Percentiles rank a stretch among this genome's conserved stretches.
Evolutionary conservation across 2,329 filamentous ascomycete genomes (phyloP).

Genomic region (Dichotomopilus funicola): DNA sequence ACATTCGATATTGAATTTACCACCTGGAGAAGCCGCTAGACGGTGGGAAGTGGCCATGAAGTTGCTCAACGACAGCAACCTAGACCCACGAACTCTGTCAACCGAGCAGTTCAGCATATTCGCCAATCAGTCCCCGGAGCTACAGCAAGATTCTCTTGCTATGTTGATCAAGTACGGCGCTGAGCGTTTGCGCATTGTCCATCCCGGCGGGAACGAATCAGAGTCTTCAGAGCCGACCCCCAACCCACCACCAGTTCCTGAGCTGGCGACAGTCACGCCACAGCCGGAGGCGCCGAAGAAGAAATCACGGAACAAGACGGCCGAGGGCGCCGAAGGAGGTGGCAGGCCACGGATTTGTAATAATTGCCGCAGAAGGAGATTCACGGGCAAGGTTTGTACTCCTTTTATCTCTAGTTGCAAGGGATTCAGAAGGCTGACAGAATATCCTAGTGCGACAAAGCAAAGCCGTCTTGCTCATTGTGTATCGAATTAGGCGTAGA

Average conservation of each 20-base stretch:
- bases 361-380: slow-evolving; percentile 31
- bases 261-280: not conserved
- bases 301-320: slow-evolving; percentile 22
- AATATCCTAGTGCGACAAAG: slow-evolving; percentile 34
- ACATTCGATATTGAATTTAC: slow-evolving; percentile 34
- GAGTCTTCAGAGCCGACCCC: slow-evolving; percentile 25
- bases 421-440: slow-evolving; percentile 15
- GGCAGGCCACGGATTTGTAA: slow-evolving; percentile 32
- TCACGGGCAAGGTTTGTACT: slow-evolving; percentile 31
- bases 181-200: slow-evolving; percentile 50
- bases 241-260: slow-evolving; percentile 15
- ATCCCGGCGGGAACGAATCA: slow-evolving; percentile 37
- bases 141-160: slow-evolving; percentile 48
- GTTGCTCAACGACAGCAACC: slow-evolving; percentile 39
- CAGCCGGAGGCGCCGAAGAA: slow-evolving; percentile 22
- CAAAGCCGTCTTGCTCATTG: slow-evolving; percentile 34
- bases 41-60: slow-evolving; percentile 43
- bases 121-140: slow-evolving; percentile 50
- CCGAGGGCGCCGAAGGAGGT: slow-evolving; percentile 3
- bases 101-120: slow-evolving; percentile 53
- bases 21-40: slow-evolving; percentile 43
- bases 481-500: slow-evolving; percentile 29
- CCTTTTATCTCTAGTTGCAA: not conserved
- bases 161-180: slow-evolving; percentile 54
- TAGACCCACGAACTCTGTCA: slow-evolving; percentile 48